Conservation (phyloP, 2,329 filamentous ascomycete species). For the Alternaria ventricosa region DNA sequence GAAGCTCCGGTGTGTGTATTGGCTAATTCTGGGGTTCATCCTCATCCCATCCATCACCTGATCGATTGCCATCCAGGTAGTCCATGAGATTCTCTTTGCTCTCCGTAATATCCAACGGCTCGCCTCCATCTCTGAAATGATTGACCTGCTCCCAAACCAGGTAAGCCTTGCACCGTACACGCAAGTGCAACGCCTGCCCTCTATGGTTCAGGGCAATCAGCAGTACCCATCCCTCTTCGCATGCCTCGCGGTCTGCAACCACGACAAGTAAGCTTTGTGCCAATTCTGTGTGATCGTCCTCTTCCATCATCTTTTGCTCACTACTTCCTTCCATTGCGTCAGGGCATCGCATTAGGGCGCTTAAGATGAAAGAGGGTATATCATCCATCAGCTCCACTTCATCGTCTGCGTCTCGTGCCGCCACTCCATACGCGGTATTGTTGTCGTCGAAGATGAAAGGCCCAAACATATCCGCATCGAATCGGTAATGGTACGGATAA, state of each 20-base stretch:
- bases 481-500: not conserved
- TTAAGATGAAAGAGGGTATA: not conserved
- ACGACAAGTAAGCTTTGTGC: not conserved
- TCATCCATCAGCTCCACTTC: slow-evolving; percentile 4
- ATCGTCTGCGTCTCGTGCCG: slow-evolving; percentile 2
- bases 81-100: not conserved
- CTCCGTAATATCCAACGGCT: not conserved
- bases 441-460: not conserved
- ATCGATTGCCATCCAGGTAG: not conserved
- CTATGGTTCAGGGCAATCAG: not conserved
- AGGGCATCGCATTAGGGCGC: slow-evolving; percentile 1
- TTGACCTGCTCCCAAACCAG: not conserved
- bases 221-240: slow-evolving; percentile 4
- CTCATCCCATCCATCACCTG: slow-evolving; percentile 3
- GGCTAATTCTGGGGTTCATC: not conserved
- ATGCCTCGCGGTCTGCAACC: not conserved
- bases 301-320: not conserved
- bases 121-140: not conserved
- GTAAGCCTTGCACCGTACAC: not conserved
- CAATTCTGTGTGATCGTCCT: not conserved
- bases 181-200: slow-evolving; percentile 1
- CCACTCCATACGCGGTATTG: not conserved
- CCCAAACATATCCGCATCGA: not conserved
- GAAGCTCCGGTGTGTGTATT: no score
- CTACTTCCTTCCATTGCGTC: not conserved